Conservation (phyloP, 2,329 filamentous ascomycete genomes). For the Penicillium janthinellum region DNA sequence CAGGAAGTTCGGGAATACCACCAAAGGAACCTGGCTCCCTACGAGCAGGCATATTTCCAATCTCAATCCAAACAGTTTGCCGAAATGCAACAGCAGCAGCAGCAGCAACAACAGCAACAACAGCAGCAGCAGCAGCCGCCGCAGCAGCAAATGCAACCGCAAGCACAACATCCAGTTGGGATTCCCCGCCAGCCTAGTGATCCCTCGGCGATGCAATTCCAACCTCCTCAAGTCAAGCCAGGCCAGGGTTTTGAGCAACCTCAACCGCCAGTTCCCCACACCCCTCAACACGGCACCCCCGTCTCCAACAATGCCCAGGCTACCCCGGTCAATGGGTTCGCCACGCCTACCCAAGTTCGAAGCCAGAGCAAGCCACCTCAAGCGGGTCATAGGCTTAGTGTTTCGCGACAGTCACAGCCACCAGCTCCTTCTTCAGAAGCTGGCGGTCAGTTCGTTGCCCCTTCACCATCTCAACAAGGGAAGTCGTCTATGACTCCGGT, state of each 20-base stretch:
- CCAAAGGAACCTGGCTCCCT: slow-evolving; percentile 72
- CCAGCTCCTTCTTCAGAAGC: slow-evolving; percentile 33
- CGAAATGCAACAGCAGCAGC: slow-evolving; percentile 46
- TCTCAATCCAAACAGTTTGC: slow-evolving; percentile 49
- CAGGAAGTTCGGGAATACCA: slow-evolving; percentile 72
- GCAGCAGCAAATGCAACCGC: slow-evolving; percentile 8
- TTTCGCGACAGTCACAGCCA: slow-evolving; percentile 39
- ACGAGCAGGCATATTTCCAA: slow-evolving; percentile 61
- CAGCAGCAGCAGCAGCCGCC: slow-evolving; percentile 23
- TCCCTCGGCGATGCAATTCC: slow-evolving; percentile 47
- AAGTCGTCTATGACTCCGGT: slow-evolving; percentile 31
- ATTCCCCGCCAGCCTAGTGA: slow-evolving; percentile 43
- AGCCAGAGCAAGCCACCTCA: slow-evolving; percentile 35
- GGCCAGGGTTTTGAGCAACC: slow-evolving; percentile 50
- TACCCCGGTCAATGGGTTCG: slow-evolving; percentile 43
- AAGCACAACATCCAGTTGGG: slow-evolving; percentile 16
- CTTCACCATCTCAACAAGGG: slow-evolving; percentile 32
- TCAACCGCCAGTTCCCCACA: slow-evolving; percentile 35
- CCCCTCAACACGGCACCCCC: slow-evolving; percentile 35
- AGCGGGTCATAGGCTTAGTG: slow-evolving; percentile 33
- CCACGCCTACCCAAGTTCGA: slow-evolving; percentile 40
- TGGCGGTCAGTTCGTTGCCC: slow-evolving; percentile 30
- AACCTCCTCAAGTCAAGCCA: slow-evolving; percentile 51
- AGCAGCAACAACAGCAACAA: slow-evolving; percentile 19
- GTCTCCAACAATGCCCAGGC: slow-evolving; percentile 35